A percentile compares a stretch with the other conserved stretches of the same genome.
These are phyloP conservation scores for Sporothrix luriei DNA, from an alignment of 2,329 filamentous ascomycete species.

Conservation along the genomic window DNA sequence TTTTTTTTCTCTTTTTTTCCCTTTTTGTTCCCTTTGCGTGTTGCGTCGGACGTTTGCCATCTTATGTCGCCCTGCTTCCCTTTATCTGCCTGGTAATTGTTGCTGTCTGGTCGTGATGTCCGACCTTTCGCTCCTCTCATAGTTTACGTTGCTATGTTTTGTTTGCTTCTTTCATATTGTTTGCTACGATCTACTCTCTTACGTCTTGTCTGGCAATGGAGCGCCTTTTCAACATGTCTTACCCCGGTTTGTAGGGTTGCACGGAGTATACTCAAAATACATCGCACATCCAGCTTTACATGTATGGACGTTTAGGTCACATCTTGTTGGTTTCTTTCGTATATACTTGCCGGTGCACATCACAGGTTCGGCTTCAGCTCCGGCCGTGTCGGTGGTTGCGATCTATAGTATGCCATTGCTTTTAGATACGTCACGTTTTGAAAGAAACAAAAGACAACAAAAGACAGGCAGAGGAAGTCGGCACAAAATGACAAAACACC, in stretches of 20 bases:
- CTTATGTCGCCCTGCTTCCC: neutral
- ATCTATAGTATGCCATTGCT: slow-evolving; percentile 30
- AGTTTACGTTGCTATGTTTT: neutral
- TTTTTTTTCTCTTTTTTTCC: neutral
- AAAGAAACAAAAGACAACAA: slow-evolving; percentile 2
- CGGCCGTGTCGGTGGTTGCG: slow-evolving; percentile 22
- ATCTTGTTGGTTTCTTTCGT: neutral
- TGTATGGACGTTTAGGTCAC: neutral
- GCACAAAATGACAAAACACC: slow-evolving; percentile 5
- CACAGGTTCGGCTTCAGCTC: slow-evolving; percentile 26
- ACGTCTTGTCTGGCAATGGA: neutral
- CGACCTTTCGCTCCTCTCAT: neutral
- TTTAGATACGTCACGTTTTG: slow-evolving; percentile 24
- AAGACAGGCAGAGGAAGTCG: neutral
- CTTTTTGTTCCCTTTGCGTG: too few species aligned
- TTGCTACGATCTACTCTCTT: neutral
- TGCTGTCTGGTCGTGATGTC: neutral
- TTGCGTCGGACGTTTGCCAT: neutral
- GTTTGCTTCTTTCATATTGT: neutral
- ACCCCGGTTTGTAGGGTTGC: neutral
- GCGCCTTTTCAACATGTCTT: neutral
- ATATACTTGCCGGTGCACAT: neutral
- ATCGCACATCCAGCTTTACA: neutral
- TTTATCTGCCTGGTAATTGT: neutral
- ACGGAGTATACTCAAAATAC: slow-evolving; percentile 1